Percentiles rank a stretch among this genome's conserved stretches.
Evolutionary conservation across 306 rosid genomes (phyloP).

Genomic region (Hippophae gyantsensis): DNA sequence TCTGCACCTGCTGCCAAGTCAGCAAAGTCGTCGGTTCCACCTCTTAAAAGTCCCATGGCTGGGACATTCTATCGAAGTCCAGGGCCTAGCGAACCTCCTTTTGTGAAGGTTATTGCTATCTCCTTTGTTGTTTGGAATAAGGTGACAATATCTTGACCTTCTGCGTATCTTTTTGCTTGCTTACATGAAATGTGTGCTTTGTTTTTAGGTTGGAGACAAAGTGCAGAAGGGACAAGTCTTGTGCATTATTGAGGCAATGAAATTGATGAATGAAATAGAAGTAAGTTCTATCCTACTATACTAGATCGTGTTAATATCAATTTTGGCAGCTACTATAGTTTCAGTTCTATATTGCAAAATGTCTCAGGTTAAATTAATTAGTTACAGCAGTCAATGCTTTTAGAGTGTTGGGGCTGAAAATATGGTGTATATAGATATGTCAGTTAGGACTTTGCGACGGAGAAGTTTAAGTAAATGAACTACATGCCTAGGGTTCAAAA

Average conservation of each 20-base stretch:
- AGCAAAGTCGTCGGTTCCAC: slow-evolving; percentile 40
- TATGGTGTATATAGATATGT: too few relatives aligned
- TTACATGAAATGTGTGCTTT: slow-evolving; percentile 6
- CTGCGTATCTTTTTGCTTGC: not conserved
- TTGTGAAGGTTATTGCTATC: slow-evolving; percentile 53
- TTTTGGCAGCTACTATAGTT: too few relatives aligned
- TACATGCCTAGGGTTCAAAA: too few relatives aligned
- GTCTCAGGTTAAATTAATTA: too few relatives aligned
- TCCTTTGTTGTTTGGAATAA: slow-evolving; percentile 7
- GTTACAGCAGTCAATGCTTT: too few relatives aligned
- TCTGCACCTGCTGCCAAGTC: slow-evolving; percentile 38
- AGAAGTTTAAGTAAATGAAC: too few relatives aligned
- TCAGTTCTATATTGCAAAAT: too few relatives aligned
- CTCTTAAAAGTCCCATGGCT: slow-evolving; percentile 69
- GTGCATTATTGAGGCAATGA: slow-evolving; percentile 82
- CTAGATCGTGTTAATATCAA: slow-evolving; percentile 2
- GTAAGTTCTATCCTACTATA: slow-evolving; percentile 33
- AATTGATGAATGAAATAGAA: slow-evolving; percentile 81
- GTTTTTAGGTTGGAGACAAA: slow-evolving; percentile 63
- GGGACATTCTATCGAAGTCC: slow-evolving; percentile 72
- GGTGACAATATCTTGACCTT: not conserved
- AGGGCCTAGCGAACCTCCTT: slow-evolving; percentile 58
- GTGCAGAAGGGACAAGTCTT: slow-evolving; percentile 67
- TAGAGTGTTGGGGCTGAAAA: too few relatives aligned
- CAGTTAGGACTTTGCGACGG: too few relatives aligned